These are phyloP conservation scores for Pseudovirgaria hyperparasitica DNA, from an alignment of 2,329 filamentous ascomycete species.

Conservation along the genomic window DNA sequence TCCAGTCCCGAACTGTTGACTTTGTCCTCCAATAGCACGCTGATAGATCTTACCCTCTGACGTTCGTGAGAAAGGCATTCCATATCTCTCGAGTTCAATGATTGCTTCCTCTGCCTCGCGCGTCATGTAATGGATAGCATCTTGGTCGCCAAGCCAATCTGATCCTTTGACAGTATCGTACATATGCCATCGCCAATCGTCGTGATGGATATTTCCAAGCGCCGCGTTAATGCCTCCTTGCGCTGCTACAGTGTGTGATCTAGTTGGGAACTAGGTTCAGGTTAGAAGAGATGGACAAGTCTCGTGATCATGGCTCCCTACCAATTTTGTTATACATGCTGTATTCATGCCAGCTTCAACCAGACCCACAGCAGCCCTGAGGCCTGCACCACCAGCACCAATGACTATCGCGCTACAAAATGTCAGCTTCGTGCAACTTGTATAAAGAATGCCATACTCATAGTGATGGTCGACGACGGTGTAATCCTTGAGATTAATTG, in stretches of 20 bases:
- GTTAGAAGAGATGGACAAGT: neutral
- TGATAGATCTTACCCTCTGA: slow-evolving; percentile 35
- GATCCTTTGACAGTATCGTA: slow-evolving; percentile 47
- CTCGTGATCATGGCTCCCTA: neutral
- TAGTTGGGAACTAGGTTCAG: slow-evolving; percentile 38
- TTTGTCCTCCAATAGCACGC: slow-evolving; percentile 35
- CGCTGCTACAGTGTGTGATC: slow-evolving; percentile 54
- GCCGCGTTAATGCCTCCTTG: slow-evolving; percentile 53
- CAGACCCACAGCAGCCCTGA: slow-evolving; percentile 50
- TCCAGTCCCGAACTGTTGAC: slow-evolving; percentile 33
- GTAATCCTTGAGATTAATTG: no score
- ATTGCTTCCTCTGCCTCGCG: slow-evolving; percentile 41
- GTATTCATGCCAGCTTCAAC: slow-evolving; percentile 53
- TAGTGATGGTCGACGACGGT: slow-evolving; percentile 22
- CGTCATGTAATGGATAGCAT: slow-evolving; percentile 49
- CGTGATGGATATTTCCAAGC: slow-evolving; percentile 41
- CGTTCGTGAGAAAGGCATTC: slow-evolving; percentile 41
- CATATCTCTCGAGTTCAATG: slow-evolving; percentile 43
- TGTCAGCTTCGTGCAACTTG: neutral
- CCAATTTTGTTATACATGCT: slow-evolving; percentile 49
- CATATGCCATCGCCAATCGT: slow-evolving; percentile 49
- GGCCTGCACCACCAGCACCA: slow-evolving; percentile 47
- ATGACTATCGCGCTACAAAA: slow-evolving; percentile 27
- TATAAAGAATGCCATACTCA: slow-evolving; percentile 11
- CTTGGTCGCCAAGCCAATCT: slow-evolving; percentile 48